Base-by-base conservation (phyloP, 441 rosid species). In the Populus hybrid region DNA sequence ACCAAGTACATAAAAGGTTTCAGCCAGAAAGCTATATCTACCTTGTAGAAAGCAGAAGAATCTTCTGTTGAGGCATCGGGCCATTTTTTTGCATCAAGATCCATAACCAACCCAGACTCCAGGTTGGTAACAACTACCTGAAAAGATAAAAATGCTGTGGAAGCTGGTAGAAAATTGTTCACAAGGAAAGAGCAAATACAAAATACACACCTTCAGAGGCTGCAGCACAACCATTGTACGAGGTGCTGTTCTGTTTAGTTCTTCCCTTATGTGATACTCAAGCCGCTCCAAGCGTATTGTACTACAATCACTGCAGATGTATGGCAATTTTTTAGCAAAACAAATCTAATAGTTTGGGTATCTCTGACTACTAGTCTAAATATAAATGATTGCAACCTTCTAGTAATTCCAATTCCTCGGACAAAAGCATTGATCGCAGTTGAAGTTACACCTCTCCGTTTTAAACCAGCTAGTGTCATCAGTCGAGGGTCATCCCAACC, bases 401-500 rank as follows among this genome's bases (percentile, higher is more conserved):
- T 87, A 35, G 98, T 94, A 78, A 95, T 94, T 88, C 98, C 97
- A 79, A 91, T 87, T 81, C 97, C 99, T 74, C 95, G 88, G 75
- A 90, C 90, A 86, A 95, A 95, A 61, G 95, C 81, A 87, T 94
- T 95, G 40, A 95, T 94, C 3, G 95, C 89, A 64, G 93, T 89
- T 77, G 97, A 75, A 77, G 97, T 91, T 72, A 92, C 97, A 75
- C 99, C 99, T 78, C 98, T 90, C 75, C 97, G 90, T 73, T 94
- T 85, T 82, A 95, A 88, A 81, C 97, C 99, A 84, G 99, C 97
- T 32, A 94, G 87, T 59, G 99, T 95, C 94, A 96, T 87, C 80
- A 96, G 94, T 80, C 98, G 96, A 18, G 98, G 99, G 82, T 96
- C 99, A 89, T 93, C 99, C 99, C 98, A 96, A 71, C 99, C 96